Percentiles rank a stretch among this genome's conserved stretches.
Evolutionary conservation across 768 basidiomycete genomes (phyloP).

Genomic region (Mycena vitilis): DNA sequence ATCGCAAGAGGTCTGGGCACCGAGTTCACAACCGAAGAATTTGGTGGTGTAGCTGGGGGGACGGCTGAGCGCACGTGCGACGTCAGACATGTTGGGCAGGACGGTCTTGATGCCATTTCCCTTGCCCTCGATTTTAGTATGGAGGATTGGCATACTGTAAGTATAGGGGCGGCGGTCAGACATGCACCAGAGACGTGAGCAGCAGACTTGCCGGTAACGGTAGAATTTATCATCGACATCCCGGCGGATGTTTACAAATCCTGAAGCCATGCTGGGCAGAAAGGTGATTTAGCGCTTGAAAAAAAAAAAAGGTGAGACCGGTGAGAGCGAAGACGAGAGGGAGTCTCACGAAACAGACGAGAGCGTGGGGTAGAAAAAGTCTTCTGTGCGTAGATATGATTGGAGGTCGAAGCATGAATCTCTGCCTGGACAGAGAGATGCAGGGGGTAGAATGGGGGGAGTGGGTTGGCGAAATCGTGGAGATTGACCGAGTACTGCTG

Average conservation of each 20-base stretch:
- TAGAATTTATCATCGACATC: slow-evolving; percentile 98
- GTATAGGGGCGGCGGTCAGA: slow-evolving; percentile 26
- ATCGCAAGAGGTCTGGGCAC: slow-evolving; percentile 96
- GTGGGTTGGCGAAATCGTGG: slow-evolving; percentile 75
- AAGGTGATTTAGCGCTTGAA: slow-evolving; percentile 66
- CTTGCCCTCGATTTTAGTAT: slow-evolving; percentile 98
- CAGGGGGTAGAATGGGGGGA: slow-evolving; percentile 49
- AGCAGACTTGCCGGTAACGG: slow-evolving; percentile 79
- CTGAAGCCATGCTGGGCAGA: slow-evolving; percentile 86
- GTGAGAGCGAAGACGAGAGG: background rate
- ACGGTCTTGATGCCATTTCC: slow-evolving; percentile 99
- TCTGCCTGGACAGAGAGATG: slow-evolving; percentile 78
- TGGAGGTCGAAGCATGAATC: slow-evolving; percentile 96
- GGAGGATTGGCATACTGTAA: slow-evolving; percentile 90
- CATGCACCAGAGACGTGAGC: background rate
- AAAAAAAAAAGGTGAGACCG: slow-evolving; percentile 4
- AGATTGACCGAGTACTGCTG: slow-evolving; percentile 43
- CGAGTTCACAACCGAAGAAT: slow-evolving; percentile 98
- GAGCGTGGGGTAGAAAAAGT: slow-evolving; percentile 61
- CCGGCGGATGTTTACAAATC: slow-evolving; percentile 92
- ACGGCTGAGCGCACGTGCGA: slow-evolving; percentile 93
- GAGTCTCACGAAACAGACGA: slow-evolving; percentile 63
- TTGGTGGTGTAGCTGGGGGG: slow-evolving; percentile 98
- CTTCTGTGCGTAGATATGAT: slow-evolving; percentile 77
- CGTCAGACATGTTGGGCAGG: slow-evolving; percentile 97